A percentile compares a stretch with the other conserved stretches of the same genome.
Conservation (phyloP, 352 stramenopile genomes). For the Peronospora tabacina region DNA sequence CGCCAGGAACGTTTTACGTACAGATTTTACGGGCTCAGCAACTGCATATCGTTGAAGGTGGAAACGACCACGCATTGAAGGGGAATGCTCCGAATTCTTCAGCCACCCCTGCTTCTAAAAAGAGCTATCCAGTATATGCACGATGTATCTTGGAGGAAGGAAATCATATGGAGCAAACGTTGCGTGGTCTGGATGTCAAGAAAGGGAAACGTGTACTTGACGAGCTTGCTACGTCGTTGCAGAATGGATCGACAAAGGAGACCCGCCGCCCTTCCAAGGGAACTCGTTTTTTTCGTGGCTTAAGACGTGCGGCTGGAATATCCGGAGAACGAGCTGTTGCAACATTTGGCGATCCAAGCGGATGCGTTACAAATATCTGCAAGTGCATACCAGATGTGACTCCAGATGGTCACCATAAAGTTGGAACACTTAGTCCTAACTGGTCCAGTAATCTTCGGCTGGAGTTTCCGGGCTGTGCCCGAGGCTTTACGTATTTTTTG, state of each 20-base stretch:
- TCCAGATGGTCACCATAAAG: slow-evolving; percentile 20
- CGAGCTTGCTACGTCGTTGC: slow-evolving; percentile 17
- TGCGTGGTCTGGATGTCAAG: slow-evolving; percentile 56
- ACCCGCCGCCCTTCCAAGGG: slow-evolving; percentile 47
- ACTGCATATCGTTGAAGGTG: slow-evolving; percentile 37
- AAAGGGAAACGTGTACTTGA: slow-evolving; percentile 20
- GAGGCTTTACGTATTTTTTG: slow-evolving; percentile 68
- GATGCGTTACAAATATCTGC: slow-evolving; percentile 70
- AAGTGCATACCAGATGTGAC: slow-evolving; percentile 35
- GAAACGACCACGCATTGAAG: slow-evolving; percentile 12
- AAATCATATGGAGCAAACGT: slow-evolving; percentile 60
- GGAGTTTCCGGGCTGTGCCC: slow-evolving; percentile 64
- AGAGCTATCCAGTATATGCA: slow-evolving; percentile 55
- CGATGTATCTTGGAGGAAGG: slow-evolving; percentile 73
- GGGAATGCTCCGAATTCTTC: slow-evolving; percentile 8
- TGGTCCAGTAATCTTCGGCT: slow-evolving; percentile 72
- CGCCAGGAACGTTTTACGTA: slow-evolving; percentile 73
- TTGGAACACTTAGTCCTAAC: slow-evolving; percentile 38
- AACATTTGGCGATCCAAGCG: slow-evolving; percentile 59
- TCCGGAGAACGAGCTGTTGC: slow-evolving; percentile 67
- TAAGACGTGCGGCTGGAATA: slow-evolving; percentile 64
- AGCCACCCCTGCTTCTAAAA: slow-evolving; percentile 28
- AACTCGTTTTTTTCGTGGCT: slow-evolving; percentile 61
- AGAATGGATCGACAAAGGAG: slow-evolving; percentile 24
- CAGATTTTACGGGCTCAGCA: slow-evolving; percentile 70